Conservation (phyloP, 108 stramenopile species). For the Cyclotella sp. region DNA sequence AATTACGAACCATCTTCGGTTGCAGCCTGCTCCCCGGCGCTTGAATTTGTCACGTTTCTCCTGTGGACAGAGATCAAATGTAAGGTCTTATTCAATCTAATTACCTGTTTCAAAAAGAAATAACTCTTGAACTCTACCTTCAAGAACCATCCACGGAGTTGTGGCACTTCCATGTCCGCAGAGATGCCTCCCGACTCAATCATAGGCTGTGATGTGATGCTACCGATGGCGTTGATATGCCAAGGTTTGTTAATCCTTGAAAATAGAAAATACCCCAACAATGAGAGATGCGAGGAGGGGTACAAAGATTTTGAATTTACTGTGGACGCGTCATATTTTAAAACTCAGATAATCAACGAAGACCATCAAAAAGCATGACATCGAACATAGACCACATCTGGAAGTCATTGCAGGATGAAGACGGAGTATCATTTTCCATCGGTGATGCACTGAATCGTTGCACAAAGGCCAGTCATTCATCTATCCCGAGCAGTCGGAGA, state of each 20-base stretch:
- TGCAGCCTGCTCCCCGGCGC: slow-evolving; percentile 10
- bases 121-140: slow-evolving; percentile 14
- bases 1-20: slow-evolving; percentile 21
- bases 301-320: too few species aligned
- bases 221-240: neutral
- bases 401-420: slow-evolving; percentile 42
- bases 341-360: too few species aligned
- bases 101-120: neutral
- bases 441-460: neutral
- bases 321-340: too few species aligned
- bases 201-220: neutral
- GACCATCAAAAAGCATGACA: neutral
- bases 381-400: slow-evolving; percentile 35
- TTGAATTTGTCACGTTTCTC: slow-evolving; percentile 42
- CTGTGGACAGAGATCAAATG: slow-evolving; percentile 17
- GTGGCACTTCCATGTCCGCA: slow-evolving; percentile 11
- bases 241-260: too few species aligned
- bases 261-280: too few species aligned
- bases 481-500: neutral
- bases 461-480: neutral
- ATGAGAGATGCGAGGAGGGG: too few species aligned
- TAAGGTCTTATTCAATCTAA: neutral
- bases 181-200: neutral
- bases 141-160: slow-evolving; percentile 35
- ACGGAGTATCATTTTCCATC: slow-evolving; percentile 5